phyloP scores from a whole-genome alignment of 305 asterid species.

The Fraxinus sp. region DNA sequence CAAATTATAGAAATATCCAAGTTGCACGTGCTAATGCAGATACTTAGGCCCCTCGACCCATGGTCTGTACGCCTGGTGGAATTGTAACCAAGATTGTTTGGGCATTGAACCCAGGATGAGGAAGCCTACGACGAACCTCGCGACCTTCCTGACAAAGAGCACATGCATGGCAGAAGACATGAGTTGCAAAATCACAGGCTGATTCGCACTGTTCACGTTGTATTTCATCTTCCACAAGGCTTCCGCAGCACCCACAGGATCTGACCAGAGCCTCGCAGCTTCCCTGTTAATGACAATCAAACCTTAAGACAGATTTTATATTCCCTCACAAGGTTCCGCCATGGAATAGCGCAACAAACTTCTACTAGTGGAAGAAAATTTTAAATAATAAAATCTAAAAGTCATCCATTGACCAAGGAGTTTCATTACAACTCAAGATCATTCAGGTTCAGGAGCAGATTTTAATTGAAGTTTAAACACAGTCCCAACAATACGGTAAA shows the following conservation, averaged over 20 bases:
- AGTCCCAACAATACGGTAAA: not conserved
- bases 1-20: not conserved
- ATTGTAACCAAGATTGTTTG: slow-evolving; percentile 63
- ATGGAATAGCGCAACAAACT: not conserved
- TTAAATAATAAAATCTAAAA: not conserved
- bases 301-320: not conserved
- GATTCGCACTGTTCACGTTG: slow-evolving; percentile 75
- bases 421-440: not conserved
- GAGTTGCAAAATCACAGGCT: slow-evolving; percentile 78
- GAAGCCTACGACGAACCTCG: slow-evolving; percentile 85
- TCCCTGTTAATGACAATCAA: slow-evolving; percentile 48
- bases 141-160: slow-evolving; percentile 98
- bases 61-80: slow-evolving; percentile 74
- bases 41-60: slow-evolving; percentile 48
- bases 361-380: not conserved
- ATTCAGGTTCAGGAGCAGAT: not conserved
- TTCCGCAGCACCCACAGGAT: slow-evolving; percentile 56
- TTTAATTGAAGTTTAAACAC: not conserved
- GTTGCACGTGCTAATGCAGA: not conserved
- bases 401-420: not conserved
- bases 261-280: slow-evolving; percentile 56
- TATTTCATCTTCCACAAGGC: slow-evolving; percentile 52
- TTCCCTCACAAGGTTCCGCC: not conserved
- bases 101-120: slow-evolving; percentile 67
- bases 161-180: slow-evolving; percentile 73